Evolutionary conservation across 345 rosid genomes (phyloP), one percentile per base, ranked within the genome.

Genomic region (Rhodamnia rubescens): DNA sequence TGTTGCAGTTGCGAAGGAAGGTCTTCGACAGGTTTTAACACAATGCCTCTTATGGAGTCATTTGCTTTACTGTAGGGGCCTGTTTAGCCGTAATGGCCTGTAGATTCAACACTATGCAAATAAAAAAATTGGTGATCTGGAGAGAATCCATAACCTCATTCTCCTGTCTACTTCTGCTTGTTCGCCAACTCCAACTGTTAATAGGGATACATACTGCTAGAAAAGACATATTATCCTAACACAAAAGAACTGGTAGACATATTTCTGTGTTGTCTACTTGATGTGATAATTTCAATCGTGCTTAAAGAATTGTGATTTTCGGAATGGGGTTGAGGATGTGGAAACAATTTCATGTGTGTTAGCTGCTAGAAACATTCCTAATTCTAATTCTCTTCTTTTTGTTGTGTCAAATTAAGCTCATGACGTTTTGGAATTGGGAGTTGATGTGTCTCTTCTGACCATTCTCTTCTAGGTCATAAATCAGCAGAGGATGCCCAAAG

Each of bases 401-500:
- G 47, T 69, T 4, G 24, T 69, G 69, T 83, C 85, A 52, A 55
- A 83, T 83, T 57, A 40, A 54, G 85, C 27, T 85, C 16, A 29
- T 85, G 74, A 27, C 7, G 24, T n/a, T n/a, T 85, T 3, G 11
- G 56, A 27, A 57, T 59, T 56, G 8, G 74, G 85, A 40, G 78
- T 11, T 84, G 21, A 59, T 84, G 18, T 0, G 56, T 21, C 53
- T 36, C 75, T 51, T 59, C 56, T 27, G 53, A 55, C 52, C 58
- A 84, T 86, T 78, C 47, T 36, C 47, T 69, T 57, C 74, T 89
- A 97, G 99, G 99, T 94, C 84, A 96, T 96, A 82, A 96, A 92
- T 93, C 99, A 97, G 90, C 98, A 96, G 87, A 93, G 96, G 88
- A 95, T 97, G 99, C 99, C 99, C 84, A 97, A 97, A 90, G 99